These are phyloP conservation scores for Silene vulgaris DNA, from an alignment of 179 eudicot species.

Conservation along the genomic window DNA sequence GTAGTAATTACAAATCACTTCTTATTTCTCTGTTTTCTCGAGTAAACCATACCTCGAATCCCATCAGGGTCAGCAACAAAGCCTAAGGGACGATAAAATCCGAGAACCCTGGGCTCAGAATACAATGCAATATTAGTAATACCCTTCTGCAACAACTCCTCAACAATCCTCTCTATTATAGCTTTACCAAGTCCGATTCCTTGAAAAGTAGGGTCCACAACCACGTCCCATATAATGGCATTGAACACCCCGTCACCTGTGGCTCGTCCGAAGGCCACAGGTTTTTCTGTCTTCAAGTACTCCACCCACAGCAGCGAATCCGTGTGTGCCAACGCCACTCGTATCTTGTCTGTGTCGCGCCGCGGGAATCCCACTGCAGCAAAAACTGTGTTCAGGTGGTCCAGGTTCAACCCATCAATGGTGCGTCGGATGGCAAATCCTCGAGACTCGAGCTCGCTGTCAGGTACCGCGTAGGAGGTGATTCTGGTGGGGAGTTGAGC, in stretches of 20 bases:
- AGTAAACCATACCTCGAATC: slow-evolving; percentile 89
- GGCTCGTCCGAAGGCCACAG: slow-evolving; percentile 91
- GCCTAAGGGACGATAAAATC: slow-evolving; percentile 83
- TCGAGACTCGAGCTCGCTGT: slow-evolving; percentile 44
- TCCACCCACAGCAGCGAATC: slow-evolving; percentile 70
- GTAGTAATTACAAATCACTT: not conserved
- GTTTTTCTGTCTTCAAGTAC: slow-evolving; percentile 51
- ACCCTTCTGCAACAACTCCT: slow-evolving; percentile 58
- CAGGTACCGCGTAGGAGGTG: slow-evolving; percentile 45
- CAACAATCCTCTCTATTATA: slow-evolving; percentile 70
- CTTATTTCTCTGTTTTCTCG: slow-evolving; percentile 50
- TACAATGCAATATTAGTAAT: slow-evolving; percentile 71
- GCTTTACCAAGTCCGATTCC: slow-evolving; percentile 93
- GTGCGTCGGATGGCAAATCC: slow-evolving; percentile 69
- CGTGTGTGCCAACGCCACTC: slow-evolving; percentile 62
- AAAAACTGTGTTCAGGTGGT: slow-evolving; percentile 85
- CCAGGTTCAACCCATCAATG: slow-evolving; percentile 47
- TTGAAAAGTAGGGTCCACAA: slow-evolving; percentile 81
- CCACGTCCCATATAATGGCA: slow-evolving; percentile 95
- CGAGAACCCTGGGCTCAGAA: slow-evolving; percentile 93
- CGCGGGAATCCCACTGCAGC: slow-evolving; percentile 88
- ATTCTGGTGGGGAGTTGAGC: slow-evolving; percentile 24
- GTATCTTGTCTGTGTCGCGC: slow-evolving; percentile 74
- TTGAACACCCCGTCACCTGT: slow-evolving; percentile 96
- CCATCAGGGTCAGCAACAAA: slow-evolving; percentile 89